A percentile compares a stretch with the other conserved stretches of the same genome.
Conservation (phyloP, 2,329 filamentous ascomycete species). For the Diplodia sapinea region DNA sequence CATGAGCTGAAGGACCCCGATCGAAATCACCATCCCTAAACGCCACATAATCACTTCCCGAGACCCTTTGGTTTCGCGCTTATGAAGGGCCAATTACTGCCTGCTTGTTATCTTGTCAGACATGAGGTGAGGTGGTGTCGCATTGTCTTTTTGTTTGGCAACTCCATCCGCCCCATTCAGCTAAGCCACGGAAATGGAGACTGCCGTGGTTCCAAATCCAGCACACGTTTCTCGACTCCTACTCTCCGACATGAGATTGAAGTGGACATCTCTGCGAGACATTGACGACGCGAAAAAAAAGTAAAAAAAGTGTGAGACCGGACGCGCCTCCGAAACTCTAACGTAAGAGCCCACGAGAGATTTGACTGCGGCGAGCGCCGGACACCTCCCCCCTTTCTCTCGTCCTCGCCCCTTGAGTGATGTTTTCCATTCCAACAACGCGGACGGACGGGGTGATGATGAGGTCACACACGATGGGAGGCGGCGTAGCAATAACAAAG, state of each 20-base stretch:
- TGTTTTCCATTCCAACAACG: too few relatives aligned
- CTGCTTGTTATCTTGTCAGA: not conserved
- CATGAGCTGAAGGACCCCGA: not conserved
- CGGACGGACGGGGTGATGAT: too few relatives aligned
- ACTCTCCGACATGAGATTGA: not conserved
- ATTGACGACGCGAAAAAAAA: not conserved
- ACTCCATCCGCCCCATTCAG: not conserved
- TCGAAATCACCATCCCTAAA: not conserved
- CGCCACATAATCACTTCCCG: not conserved
- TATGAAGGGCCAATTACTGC: not conserved
- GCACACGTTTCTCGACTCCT: not conserved
- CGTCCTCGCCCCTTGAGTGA: not conserved
- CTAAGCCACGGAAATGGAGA: not conserved
- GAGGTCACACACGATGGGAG: too few relatives aligned
- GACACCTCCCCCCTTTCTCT: not conserved
- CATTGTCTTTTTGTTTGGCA: not conserved
- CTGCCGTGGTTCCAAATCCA: not conserved
- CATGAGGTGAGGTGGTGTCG: not conserved
- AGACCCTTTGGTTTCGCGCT: too few relatives aligned
- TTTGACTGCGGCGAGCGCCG: not conserved
- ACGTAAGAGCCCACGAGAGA: not conserved
- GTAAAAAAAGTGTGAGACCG: not conserved
- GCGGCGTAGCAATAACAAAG: too few relatives aligned
- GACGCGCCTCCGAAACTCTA: slow-evolving; percentile 2
- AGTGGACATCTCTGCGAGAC: not conserved